Evolutionary conservation across 139 green algal genomes (phyloP).

Genomic region (Volvox africanus): DNA sequence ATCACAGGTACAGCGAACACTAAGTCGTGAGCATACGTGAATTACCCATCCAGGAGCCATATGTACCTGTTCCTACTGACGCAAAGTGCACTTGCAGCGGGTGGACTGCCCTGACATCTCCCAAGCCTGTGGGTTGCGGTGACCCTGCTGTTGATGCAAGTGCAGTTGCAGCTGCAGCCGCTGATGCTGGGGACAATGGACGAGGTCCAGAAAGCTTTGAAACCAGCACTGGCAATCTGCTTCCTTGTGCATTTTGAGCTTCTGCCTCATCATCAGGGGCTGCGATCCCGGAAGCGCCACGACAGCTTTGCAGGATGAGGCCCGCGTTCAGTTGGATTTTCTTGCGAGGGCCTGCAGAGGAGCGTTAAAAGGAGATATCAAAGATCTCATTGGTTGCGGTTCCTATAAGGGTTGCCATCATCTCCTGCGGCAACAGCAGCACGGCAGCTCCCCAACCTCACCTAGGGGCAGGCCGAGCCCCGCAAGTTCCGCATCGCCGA

Average conservation of each 20-base stretch:
- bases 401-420: too few species aligned
- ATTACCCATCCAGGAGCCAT: too few species aligned
- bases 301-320: constrained; percentile 32
- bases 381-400: too few species aligned
- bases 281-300: not conserved
- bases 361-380: too few species aligned
- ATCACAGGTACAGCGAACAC: too few species aligned
- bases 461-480: constrained; percentile 28
- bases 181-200: not conserved
- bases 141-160: too few species aligned
- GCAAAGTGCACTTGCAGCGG: too few species aligned
- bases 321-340: constrained; percentile 40
- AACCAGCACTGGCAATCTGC: not conserved
- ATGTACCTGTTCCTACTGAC: too few species aligned
- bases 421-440: too few species aligned
- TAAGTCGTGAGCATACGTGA: too few species aligned
- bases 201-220: not conserved
- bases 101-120: too few species aligned
- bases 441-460: not conserved
- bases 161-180: not conserved
- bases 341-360: constrained; percentile 27
- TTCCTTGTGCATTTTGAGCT: not conserved
- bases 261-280: not conserved
- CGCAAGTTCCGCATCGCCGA: constrained; percentile 21
- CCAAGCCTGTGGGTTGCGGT: too few species aligned